Evolutionary conservation across 2,329 filamentous ascomycete genomes (phyloP).

Genomic region (Lecanicillium sp.): DNA sequence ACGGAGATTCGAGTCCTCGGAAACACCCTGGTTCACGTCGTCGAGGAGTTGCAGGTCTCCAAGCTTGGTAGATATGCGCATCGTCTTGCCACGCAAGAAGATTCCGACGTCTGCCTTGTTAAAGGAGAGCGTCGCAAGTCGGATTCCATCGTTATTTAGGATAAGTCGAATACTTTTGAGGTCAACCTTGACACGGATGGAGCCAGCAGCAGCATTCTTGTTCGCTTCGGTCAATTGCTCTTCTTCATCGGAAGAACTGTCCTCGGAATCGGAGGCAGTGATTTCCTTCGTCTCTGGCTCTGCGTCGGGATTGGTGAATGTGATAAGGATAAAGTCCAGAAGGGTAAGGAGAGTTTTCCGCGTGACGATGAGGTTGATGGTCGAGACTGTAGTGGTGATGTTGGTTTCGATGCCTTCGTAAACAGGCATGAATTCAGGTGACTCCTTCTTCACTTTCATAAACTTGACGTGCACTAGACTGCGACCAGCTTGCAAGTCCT

Average conservation of each 20-base stretch:
- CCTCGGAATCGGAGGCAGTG: conserved; percentile 30
- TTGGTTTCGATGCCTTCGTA: conserved; percentile 95
- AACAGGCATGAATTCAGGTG: conserved; percentile 85
- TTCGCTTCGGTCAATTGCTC: conserved; percentile 29
- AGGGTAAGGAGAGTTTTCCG: conserved; percentile 86
- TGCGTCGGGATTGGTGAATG: conserved; percentile 63
- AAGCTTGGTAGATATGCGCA: conserved; percentile 80
- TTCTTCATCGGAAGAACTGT: conserved; percentile 34
- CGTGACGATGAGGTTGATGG: conserved; percentile 93
- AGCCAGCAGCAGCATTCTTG: conserved; percentile 47
- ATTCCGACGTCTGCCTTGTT: conserved; percentile 89
- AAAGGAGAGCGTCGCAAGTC: conserved; percentile 85
- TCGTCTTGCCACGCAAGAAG: conserved; percentile 76
- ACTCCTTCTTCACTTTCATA: conserved; percentile 79
- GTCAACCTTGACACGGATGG: conserved; percentile 89
- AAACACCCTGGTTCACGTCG: conserved; percentile 86
- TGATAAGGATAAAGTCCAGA: conserved; percentile 87
- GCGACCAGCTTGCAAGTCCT: conserved; percentile 68
- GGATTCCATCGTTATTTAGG: conserved; percentile 94
- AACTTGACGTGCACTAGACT: conserved; percentile 88
- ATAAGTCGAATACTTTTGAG: conserved; percentile 91
- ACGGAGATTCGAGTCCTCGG: conserved; percentile 72
- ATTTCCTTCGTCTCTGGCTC: conserved; percentile 18
- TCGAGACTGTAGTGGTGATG: conserved; percentile 83
- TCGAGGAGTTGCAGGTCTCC: conserved; percentile 86